A percentile compares a stretch with the other conserved stretches of the same genome.
phyloP scores from a whole-genome alignment of 1,284 basidiomycete species.

The Puccinia triticina region DNA sequence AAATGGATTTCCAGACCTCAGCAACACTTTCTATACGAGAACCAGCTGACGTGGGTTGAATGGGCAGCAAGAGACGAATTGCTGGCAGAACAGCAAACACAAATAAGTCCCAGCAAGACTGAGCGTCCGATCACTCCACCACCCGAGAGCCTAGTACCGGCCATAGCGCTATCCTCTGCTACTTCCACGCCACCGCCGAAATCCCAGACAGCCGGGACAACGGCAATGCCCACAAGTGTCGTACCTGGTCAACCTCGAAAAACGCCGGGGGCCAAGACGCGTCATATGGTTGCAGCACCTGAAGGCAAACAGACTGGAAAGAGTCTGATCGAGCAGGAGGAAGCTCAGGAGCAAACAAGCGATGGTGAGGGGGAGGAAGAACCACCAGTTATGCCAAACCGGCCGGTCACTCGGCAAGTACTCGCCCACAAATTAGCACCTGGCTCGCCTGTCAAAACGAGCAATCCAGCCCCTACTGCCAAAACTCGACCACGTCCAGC shows the following conservation, averaged over 20 bases:
- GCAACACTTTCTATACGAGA: conserved; percentile 92
- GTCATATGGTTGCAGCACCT: conserved; percentile 60
- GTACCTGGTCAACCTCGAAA: conserved; percentile 82
- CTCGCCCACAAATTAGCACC: neutral
- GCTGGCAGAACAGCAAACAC: conserved; percentile 47
- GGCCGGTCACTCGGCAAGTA: conserved; percentile 51
- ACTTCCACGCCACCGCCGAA: conserved; percentile 59
- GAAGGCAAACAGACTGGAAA: conserved; percentile 61
- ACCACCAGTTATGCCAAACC: conserved; percentile 56
- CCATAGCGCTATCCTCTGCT: conserved; percentile 62
- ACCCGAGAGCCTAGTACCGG: conserved; percentile 64
- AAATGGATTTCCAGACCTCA: conserved; percentile 59
- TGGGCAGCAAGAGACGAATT: conserved; percentile 79
- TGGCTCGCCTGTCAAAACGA: conserved; percentile 28
- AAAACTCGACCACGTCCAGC: conserved; percentile 32
- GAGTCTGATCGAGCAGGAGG: conserved; percentile 61
- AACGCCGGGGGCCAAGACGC: conserved; percentile 74
- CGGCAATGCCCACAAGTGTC: conserved; percentile 69
- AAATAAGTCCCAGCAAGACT: conserved; percentile 50
- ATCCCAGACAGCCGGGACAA: conserved; percentile 71
- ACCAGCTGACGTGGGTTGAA: conserved; percentile 88
- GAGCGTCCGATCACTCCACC: conserved; percentile 77
- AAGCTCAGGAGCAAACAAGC: conserved; percentile 22
- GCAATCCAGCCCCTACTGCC: neutral
- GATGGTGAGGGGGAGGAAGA: conserved; percentile 8